Conservation (phyloP, 1,284 basidiomycete species). For the Heterobasidion parviporum region DNA sequence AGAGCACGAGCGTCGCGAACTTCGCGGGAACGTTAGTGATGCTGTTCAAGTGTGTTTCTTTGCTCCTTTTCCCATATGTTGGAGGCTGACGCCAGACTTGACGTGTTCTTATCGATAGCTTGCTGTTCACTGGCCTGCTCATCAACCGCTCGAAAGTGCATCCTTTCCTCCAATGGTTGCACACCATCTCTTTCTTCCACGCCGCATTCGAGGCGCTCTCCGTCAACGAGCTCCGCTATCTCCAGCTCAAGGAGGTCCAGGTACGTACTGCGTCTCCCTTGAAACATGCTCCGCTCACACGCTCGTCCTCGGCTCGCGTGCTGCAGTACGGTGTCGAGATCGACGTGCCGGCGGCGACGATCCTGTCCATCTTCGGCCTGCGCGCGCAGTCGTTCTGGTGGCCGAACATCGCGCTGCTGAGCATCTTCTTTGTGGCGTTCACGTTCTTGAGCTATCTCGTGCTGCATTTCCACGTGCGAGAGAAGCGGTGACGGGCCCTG, state of each 20-base stretch:
- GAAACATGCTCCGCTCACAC: background rate
- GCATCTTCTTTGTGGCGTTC: constrained; percentile 77
- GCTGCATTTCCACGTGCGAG: constrained; percentile 84
- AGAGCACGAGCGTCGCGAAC: constrained; percentile 82
- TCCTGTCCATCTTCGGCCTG: constrained; percentile 85
- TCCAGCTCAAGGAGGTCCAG: constrained; percentile 88
- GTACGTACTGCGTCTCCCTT: constrained; percentile 31
- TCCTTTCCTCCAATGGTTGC: constrained; percentile 72
- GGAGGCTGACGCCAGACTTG: background rate
- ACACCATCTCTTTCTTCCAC: constrained; percentile 94
- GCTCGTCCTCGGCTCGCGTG: background rate
- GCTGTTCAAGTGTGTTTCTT: constrained; percentile 84
- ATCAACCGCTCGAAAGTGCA: constrained; percentile 89
- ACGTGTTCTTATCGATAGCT: constrained; percentile 33
- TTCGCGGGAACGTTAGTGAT: constrained; percentile 92
- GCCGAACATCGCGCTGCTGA: constrained; percentile 81
- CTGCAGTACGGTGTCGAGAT: constrained; percentile 84
- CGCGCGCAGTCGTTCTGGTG: constrained; percentile 94
- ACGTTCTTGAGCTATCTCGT: constrained; percentile 70
- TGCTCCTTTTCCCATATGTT: constrained; percentile 2
- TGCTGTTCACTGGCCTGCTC: constrained; percentile 90
- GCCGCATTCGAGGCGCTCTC: constrained; percentile 96
- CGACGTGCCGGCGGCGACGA: constrained; percentile 90
- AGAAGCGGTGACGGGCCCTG: constrained; percentile 56
- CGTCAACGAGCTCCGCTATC: constrained; percentile 90